These are phyloP conservation scores for Paraphaeosphaeria minitans DNA, from an alignment of 2,329 filamentous ascomycete species.

Conservation along the genomic window DNA sequence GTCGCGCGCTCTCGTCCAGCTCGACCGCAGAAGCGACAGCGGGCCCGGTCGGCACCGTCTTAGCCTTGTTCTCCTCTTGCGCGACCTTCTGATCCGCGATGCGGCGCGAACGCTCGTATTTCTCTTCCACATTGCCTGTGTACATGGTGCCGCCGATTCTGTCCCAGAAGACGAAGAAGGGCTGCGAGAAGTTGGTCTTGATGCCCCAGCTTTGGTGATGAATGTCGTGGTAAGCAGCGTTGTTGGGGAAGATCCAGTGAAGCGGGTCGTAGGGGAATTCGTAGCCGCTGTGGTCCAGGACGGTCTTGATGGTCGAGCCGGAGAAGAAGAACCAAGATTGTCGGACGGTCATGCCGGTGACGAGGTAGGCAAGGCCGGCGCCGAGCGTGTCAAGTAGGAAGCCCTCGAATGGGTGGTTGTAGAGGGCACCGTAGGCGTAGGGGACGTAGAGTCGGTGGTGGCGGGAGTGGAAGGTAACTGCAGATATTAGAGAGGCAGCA, in stretches of 20 bases:
- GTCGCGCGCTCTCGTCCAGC: conserved; percentile 30
- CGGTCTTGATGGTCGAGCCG: conserved; percentile 89
- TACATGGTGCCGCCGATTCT: conserved; percentile 80
- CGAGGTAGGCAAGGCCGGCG: conserved; percentile 80
- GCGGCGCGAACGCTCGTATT: conserved; percentile 63
- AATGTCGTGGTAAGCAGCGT: conserved; percentile 95
- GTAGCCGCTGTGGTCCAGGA: conserved; percentile 97
- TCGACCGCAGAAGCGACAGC: conserved; percentile 23
- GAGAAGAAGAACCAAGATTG: conserved; percentile 91
- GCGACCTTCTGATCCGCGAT: conserved; percentile 63
- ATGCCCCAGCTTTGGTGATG: conserved; percentile 99
- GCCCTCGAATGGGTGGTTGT: conserved; percentile 94
- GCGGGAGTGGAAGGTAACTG: conserved; percentile 87
- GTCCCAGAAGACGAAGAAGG: conserved; percentile 97
- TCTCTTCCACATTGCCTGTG: conserved; percentile 65
- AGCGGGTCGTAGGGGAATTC: conserved; percentile 93
- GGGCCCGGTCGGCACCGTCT: conserved; percentile 18
- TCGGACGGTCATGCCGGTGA: conserved; percentile 79
- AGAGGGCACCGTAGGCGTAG: conserved; percentile 94
- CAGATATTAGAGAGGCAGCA: conserved; percentile 14
- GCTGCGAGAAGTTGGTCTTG: conserved; percentile 91
- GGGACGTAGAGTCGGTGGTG: conserved; percentile 98
- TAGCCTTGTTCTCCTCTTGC: conserved; percentile 48
- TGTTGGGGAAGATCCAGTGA: conserved; percentile 90
- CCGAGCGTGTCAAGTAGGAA: conserved; percentile 92